Evolutionary conservation across 306 rosid genomes (phyloP).

Genomic region (Nissolia schottii): DNA sequence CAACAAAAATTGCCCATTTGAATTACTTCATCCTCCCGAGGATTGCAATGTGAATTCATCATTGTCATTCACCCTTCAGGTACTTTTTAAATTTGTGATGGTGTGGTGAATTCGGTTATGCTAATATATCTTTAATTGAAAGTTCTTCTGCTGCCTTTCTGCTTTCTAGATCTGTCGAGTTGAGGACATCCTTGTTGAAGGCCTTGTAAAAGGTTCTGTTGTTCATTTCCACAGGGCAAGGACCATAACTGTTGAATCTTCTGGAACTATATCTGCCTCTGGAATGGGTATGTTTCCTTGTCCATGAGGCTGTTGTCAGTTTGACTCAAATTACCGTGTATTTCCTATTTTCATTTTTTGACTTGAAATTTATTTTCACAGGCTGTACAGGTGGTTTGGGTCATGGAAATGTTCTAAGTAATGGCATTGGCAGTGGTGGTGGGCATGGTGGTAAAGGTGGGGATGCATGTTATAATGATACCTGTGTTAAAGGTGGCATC

Average conservation of each 20-base stretch:
- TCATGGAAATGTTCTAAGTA: slow-evolving; percentile 49
- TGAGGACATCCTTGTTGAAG: slow-evolving; percentile 84
- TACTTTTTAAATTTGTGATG: slow-evolving; percentile 26
- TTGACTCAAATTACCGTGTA: neutral
- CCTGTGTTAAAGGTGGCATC: slow-evolving; percentile 67
- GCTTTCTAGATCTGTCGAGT: slow-evolving; percentile 87
- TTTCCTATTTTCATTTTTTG: slow-evolving; percentile 3
- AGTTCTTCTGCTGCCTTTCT: slow-evolving; percentile 25
- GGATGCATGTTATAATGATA: slow-evolving; percentile 45
- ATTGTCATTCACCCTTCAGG: slow-evolving; percentile 94
- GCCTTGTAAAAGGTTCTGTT: slow-evolving; percentile 91
- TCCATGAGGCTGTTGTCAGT: neutral
- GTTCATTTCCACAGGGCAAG: slow-evolving; percentile 98
- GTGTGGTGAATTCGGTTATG: slow-evolving; percentile 10
- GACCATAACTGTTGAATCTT: slow-evolving; percentile 64
- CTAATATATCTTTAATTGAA: slow-evolving; percentile 19
- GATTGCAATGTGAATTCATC: slow-evolving; percentile 99
- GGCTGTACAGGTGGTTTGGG: slow-evolving; percentile 95
- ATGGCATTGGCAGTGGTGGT: slow-evolving; percentile 87
- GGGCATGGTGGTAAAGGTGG: slow-evolving; percentile 99
- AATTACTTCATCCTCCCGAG: slow-evolving; percentile 88
- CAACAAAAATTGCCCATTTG: slow-evolving; percentile 67
- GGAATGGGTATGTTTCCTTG: slow-evolving; percentile 73
- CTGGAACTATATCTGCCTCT: slow-evolving; percentile 81
- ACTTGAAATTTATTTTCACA: slow-evolving; percentile 21